Evolutionary conservation across 1,284 basidiomycete genomes (phyloP), one percentile per base, ranked within the genome.

Genomic region (Heimioporus retisporus): DNA sequence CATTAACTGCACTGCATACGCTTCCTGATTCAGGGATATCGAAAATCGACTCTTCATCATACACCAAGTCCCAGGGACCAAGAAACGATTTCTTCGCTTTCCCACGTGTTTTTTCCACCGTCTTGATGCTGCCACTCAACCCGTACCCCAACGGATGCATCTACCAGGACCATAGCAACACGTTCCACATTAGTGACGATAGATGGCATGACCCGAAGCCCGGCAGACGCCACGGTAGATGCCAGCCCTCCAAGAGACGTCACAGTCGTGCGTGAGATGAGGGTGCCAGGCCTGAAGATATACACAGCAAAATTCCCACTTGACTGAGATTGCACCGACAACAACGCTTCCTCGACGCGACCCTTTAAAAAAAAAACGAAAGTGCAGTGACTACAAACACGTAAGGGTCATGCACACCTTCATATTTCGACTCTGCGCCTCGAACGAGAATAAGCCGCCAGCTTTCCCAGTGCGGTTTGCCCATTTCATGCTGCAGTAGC

Each of bases 401-500:
- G 21, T 3, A 21, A 21, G 44, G 31, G 7, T n/a, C 25, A 31
- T 40, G 35, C 59, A 5, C 42, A 75, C 74, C 75, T 75, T 76
- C 75, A 76, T 75, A 21, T 72, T 71, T 13, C 74, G 65, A 14
- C 62, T 60, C 42, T 69, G 55, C 1, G 69, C 63, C 48, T 77
- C 75, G 21, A 65, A 68, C 44, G 66, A 63, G 51, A 74, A 69
- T 40, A 69, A 28, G 18, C 65, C 60, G 18, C 68, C 53, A 4
- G 74, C 67, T 14, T 63, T 73, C 2, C 66, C 63, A 0, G 66
- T 35, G 51, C 74, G 67, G 48, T 71, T 71, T 2, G 74, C 74
- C 68, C 68, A 65, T 35, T 76, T 77, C 53, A 48, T 55, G 55
- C 74, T 76, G 64, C 69, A 77, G 64, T 77, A 75, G 59, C 74